These are phyloP conservation scores for Rheum nobile DNA, from an alignment of 148 eudicot genomes.

Conservation along the genomic window DNA sequence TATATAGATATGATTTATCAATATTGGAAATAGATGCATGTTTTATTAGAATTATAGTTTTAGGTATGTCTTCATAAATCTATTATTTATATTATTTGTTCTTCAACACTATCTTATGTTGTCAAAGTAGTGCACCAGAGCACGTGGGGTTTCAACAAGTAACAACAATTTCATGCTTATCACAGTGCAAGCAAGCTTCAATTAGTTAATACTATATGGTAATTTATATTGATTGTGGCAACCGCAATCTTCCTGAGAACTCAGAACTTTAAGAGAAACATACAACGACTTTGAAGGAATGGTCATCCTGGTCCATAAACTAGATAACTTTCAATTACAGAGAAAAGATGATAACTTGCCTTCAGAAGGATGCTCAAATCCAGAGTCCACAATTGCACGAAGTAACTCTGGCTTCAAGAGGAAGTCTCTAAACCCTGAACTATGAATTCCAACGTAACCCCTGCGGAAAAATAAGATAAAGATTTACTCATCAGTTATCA, in stretches of 20 bases:
- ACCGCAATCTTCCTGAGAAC: neutral
- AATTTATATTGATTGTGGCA: too few species aligned
- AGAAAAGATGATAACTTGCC: conserved; percentile 24
- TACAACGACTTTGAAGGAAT: neutral
- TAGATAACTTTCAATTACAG: neutral
- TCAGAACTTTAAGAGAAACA: neutral
- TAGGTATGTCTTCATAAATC: too few species aligned
- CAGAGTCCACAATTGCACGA: conserved; percentile 57
- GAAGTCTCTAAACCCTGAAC: conserved; percentile 62
- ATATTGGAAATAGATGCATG: too few species aligned
- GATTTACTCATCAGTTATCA: neutral
- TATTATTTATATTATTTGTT: neutral
- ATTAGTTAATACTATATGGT: neutral
- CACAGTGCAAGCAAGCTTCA: neutral
- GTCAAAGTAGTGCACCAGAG: neutral
- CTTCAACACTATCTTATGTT: neutral
- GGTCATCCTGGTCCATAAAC: neutral
- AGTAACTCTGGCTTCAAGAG: conserved; percentile 61
- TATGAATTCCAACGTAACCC: conserved; percentile 54
- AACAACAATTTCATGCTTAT: neutral
- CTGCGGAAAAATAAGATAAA: conserved; percentile 5
- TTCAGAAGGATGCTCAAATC: conserved; percentile 65
- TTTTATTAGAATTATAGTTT: too few species aligned
- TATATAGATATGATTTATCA: too few species aligned
- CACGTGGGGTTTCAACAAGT: neutral